phyloP scores from a whole-genome alignment of 768 basidiomycete genomes.

The Boletus reticuloceps region DNA sequence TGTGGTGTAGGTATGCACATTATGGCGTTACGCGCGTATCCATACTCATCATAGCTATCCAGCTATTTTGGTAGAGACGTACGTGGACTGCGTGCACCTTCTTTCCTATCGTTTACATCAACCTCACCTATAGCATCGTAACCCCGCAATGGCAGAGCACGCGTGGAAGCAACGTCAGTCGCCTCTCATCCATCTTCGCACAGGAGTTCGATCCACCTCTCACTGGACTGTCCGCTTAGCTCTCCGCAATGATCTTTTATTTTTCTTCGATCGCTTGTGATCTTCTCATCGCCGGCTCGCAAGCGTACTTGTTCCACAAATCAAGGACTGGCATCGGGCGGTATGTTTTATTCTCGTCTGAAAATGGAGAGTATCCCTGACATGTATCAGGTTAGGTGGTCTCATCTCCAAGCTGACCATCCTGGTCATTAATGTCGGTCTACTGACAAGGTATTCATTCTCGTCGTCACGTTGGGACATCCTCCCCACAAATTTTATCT shows the following conservation, averaged over 20 bases:
- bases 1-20: conserved; percentile 27
- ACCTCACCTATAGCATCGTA: conserved; percentile 14
- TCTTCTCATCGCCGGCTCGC: conserved; percentile 33
- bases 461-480: background rate
- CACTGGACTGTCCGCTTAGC: conserved; percentile 9
- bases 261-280: conserved; percentile 34
- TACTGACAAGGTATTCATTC: conserved; percentile 32
- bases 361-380: background rate
- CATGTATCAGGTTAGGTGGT: conserved; percentile 25
- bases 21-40: background rate
- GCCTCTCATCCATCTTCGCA: background rate
- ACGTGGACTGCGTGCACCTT: background rate
- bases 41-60: conserved; percentile 1
- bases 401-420: conserved; percentile 34
- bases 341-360: conserved; percentile 10
- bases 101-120: background rate
- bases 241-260: conserved; percentile 33
- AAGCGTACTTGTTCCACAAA: conserved; percentile 32
- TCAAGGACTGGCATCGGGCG: conserved; percentile 30
- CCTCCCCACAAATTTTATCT: background rate
- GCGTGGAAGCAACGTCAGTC: conserved; percentile 30
- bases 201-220: background rate
- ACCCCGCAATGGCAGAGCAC: conserved; percentile 34
- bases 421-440: conserved; percentile 35
- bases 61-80: conserved; percentile 36